These are phyloP conservation scores for Penicillium coffeae DNA, from an alignment of 495 filamentous ascomycete genomes.

Conservation along the genomic window DNA sequence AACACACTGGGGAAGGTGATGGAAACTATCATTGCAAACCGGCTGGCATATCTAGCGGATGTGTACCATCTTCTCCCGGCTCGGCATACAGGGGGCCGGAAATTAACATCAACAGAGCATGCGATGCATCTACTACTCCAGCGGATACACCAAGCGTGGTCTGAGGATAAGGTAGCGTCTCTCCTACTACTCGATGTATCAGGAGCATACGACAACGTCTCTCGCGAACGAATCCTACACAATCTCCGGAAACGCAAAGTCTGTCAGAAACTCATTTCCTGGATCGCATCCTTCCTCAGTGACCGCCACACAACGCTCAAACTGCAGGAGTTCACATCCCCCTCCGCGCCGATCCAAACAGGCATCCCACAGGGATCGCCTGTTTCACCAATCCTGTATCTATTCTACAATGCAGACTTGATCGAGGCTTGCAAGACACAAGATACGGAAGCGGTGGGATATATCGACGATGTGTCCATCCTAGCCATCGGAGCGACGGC, in stretches of 20 bases:
- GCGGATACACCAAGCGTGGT: slow-evolving; percentile 19
- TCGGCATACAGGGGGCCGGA: slow-evolving; percentile 17
- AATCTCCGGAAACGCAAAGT: background rate
- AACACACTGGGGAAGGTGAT: slow-evolving; percentile 18
- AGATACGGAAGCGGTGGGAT: background rate
- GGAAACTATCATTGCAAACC: slow-evolving; percentile 12
- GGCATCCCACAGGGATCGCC: no score
- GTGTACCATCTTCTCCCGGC: slow-evolving; percentile 15
- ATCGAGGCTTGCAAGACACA: no score
- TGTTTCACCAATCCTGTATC: no score
- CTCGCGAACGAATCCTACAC: slow-evolving; percentile 10
- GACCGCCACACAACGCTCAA: background rate
- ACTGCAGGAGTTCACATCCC: background rate
- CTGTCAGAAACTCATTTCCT: background rate
- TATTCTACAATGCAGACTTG: no score
- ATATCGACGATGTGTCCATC: background rate
- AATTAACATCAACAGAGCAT: slow-evolving; percentile 13
- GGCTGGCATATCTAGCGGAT: slow-evolving; percentile 14
- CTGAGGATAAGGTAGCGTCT: slow-evolving; percentile 9
- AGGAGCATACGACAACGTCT: no score
- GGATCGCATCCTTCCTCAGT: background rate
- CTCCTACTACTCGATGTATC: slow-evolving; percentile 19
- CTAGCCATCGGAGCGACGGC: background rate
- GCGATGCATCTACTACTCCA: slow-evolving; percentile 15
- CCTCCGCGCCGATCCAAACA: background rate